Percentiles rank a stretch among this genome's conserved stretches.
Evolutionary conservation across 192 early-diverging fungal species (phyloP).

Genomic region (Thamnidium elegans): DNA sequence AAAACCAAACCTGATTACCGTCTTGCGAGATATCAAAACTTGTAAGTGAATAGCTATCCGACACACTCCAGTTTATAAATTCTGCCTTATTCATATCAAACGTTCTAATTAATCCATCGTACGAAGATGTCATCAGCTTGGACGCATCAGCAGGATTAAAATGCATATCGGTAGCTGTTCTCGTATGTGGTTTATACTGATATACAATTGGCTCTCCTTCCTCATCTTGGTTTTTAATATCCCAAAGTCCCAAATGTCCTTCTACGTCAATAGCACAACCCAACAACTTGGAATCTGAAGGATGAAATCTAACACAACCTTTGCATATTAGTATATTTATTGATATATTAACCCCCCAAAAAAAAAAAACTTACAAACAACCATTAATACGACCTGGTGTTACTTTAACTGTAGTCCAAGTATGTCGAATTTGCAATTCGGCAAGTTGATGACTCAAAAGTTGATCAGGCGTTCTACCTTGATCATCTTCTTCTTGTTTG

Average conservation of each 20-base stretch:
- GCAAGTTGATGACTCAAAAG: slow-evolving; percentile 23
- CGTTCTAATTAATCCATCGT: slow-evolving; percentile 58
- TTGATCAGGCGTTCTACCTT: slow-evolving; percentile 5
- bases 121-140: slow-evolving; percentile 52
- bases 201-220: slow-evolving; percentile 48
- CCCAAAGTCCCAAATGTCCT: slow-evolving; percentile 59
- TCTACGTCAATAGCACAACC: slow-evolving; percentile 47
- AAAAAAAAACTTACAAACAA: slow-evolving; percentile 22
- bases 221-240: slow-evolving; percentile 45
- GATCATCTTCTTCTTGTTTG: slow-evolving; percentile 6
- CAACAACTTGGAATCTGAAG: slow-evolving; percentile 49
- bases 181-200: slow-evolving; percentile 50
- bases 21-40: neutral
- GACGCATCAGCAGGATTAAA: slow-evolving; percentile 46
- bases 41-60: slow-evolving; percentile 29
- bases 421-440: slow-evolving; percentile 35
- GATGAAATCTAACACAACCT: slow-evolving; percentile 47
- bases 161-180: slow-evolving; percentile 47
- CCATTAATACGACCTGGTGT: slow-evolving; percentile 44
- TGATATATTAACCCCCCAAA: neutral
- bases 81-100: slow-evolving; percentile 56
- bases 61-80: slow-evolving; percentile 39
- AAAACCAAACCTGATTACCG: slow-evolving; percentile 44
- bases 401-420: slow-evolving; percentile 52
- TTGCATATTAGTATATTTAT: neutral